Base-by-base conservation (phyloP, 2,329 filamentous ascomycete genomes). In the Dothistroma pini region DNA sequence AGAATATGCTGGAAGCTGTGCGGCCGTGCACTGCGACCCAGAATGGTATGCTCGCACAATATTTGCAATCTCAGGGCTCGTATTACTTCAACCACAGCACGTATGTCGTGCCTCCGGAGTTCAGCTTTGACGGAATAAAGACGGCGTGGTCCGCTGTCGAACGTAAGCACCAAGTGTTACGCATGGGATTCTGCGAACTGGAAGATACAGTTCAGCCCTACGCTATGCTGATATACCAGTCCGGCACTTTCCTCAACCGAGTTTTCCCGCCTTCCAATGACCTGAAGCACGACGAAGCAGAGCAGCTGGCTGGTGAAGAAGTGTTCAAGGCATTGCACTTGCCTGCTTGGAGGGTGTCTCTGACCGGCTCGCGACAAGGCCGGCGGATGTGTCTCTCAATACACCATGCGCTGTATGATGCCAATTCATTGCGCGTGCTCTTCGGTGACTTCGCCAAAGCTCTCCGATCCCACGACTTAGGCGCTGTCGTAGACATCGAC, bases 331-430 rank as follows among this genome's bases (percentile, higher is more conserved):
- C 78, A 10, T 71, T 89, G 3, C 77, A 85, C 48, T 63, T 72
- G 0, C 86, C 86, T 0, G 84, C 85, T 0, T 96, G 91, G 91
- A 77, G 77, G 12, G 73, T 90, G 21, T 76, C 77, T 0, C 53
- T 91, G 1, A 70, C 81, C 0, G 66, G 78, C 2, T 50, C 63
- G 0, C 58, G 69, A 0, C 54, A 63, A 0, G 48, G 59, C 0
- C 49, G 52, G 4, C 66, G 70, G 5, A 71, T 85, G 47, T 75
- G 81, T 50, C 70, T 87, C 21, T 83, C 80, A 10, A 80, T 91
- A 2, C 89, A 96, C 64, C 93, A 97, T 75, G 89, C 90, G 0
- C 78, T 97, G 0, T 97, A 96, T 66, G 93, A 97, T 76, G 93
- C 91, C 0, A 81, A 85, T 47, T 92, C 91, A 9, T 77, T 97